phyloP scores from a whole-genome alignment of 2,329 filamentous ascomycete species.

The Lithohypha guttulata region DNA sequence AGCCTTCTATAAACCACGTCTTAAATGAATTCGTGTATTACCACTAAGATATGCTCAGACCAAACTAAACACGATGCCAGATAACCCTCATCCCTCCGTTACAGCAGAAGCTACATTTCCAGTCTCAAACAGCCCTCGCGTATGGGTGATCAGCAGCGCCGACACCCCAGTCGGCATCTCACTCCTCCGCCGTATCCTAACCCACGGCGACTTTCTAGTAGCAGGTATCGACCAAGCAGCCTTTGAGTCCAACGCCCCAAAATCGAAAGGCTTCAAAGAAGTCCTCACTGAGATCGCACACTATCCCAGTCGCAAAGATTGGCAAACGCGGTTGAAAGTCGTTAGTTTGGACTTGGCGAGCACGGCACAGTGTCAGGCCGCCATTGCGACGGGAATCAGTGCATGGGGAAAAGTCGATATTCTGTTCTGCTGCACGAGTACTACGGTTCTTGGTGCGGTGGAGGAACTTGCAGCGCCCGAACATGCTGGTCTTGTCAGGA shows the following conservation, averaged over 20 bases:
- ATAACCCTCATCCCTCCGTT: too few species aligned
- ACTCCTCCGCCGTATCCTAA: conserved; percentile 67
- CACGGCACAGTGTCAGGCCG: conserved; percentile 53
- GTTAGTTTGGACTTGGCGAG: conserved; percentile 44
- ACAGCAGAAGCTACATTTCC: conserved; percentile 34
- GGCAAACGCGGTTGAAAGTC: conserved; percentile 64
- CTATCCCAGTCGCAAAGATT: conserved; percentile 49
- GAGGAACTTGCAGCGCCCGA: conserved; percentile 72
- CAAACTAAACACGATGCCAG: too few species aligned
- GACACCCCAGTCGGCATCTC: conserved; percentile 76
- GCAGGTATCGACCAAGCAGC: conserved; percentile 70
- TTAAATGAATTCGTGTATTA: too few species aligned
- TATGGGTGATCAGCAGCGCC: conserved; percentile 85
- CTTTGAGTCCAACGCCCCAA: conserved; percentile 60
- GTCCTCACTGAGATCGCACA: conserved; percentile 53
- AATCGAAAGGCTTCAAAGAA: conserved; percentile 67
- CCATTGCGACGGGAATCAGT: conserved; percentile 74
- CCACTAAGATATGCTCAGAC: too few species aligned
- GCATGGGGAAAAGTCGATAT: conserved; percentile 84
- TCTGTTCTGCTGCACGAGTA: conserved; percentile 75
- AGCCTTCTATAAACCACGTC: too few species aligned
- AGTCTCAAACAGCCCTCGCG: conserved; percentile 57
- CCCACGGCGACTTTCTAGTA: conserved; percentile 85
- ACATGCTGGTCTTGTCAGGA: conserved; percentile 67
- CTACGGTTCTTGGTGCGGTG: conserved; percentile 80